Evolutionary conservation across 192 early-diverging fungal species (phyloP), one percentile per base, ranked within the genome.

Genomic region (Pilobolus umbonatus): DNA sequence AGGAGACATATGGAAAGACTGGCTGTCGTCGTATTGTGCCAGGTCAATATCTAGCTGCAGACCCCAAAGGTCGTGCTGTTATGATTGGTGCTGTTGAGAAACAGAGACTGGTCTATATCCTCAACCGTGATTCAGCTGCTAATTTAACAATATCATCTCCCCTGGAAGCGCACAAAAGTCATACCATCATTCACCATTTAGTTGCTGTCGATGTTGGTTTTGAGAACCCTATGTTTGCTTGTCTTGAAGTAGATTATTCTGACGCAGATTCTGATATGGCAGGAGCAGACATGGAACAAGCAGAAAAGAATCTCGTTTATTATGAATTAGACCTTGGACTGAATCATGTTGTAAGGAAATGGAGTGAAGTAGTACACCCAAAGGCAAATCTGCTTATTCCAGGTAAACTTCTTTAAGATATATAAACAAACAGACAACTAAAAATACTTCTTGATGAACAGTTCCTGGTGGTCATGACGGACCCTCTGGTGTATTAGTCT

Each of bases 241-340:
- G 87, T 46, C 67, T 99, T 39, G 97, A 99, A 68, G 78, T 85
- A 1, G 87, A 85, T 68, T 93, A 92, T 62, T 76, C 79, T 19
- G 96, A 92, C 38, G 83, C 83, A 5, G 93, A 94, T 67, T 71
- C 83, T 39, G 89, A 89, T 70, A 78, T 84, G 15, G 76, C 82
- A 9, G 87, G 83, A 6, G 85, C 88, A 57, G 85, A 83, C 10
- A 79, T 83, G 64, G 74, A 78, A 44, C 78, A 84, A 26, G 67
- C 83, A 11, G 90, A 90, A 74, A 89, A 92, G 84, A 78, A 85
- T 51, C 62, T 98, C 61, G 90, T 86, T 28, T 96, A 92, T 59
- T 98, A 98, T 58, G 98, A 99, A 73, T 73, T 99, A 60, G 98
- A 99, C 68, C 82, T 99, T 54, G 98, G 98, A 17, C 79, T 99